Evolutionary conservation across 2,329 filamentous ascomycete species (phyloP), one percentile per base, ranked within the genome.

Genomic region (Madurella mycetomatis): DNA sequence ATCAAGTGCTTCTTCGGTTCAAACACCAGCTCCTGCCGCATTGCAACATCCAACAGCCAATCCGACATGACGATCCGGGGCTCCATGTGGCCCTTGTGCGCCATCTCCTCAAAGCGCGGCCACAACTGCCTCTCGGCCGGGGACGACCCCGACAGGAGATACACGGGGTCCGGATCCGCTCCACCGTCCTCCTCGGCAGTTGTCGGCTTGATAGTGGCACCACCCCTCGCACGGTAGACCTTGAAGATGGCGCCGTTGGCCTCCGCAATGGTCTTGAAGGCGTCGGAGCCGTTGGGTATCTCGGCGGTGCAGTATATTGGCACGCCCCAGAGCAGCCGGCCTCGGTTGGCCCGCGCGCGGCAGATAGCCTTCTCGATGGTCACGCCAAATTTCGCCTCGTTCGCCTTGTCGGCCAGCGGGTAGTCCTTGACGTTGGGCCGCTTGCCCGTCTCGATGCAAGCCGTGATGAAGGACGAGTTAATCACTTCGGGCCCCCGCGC

Each of bases 41-140:
- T 92, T 4, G 90, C 90, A 56, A 91, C 85, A 65, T 92, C 87
- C 54, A 99, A 74, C 64, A 99, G 70, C 94, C 94, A 99, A 67
- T 99, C 92, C 2, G 88, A 82, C 45, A 81, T 82, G 19, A 96
- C 90, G 41, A 99, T 85, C 50, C 88, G 79, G 2, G 92, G 86
- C 61, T 85, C 80, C 80, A 92, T 91, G 66, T 89, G 86, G 43
- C 88, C 86, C 62, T 85, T 86, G 58, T 79, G 74, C 2, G 89
- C 92, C 81, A 95, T 85, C 49, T 88, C 83, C 53, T 83, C 78
- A 69, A 99, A 99, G 56, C 84, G 84, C 13, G 79, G 75, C 90
- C 92, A 96, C 53, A 96, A 72, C 59, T 81, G 80, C 67, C 80
- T 80, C 69, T 97, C 92, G 2, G 84, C 80, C 9, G 77, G 67